These are phyloP conservation scores for Fusarium sp. DNA, from an alignment of 2,329 filamentous ascomycete genomes.

Conservation along the genomic window DNA sequence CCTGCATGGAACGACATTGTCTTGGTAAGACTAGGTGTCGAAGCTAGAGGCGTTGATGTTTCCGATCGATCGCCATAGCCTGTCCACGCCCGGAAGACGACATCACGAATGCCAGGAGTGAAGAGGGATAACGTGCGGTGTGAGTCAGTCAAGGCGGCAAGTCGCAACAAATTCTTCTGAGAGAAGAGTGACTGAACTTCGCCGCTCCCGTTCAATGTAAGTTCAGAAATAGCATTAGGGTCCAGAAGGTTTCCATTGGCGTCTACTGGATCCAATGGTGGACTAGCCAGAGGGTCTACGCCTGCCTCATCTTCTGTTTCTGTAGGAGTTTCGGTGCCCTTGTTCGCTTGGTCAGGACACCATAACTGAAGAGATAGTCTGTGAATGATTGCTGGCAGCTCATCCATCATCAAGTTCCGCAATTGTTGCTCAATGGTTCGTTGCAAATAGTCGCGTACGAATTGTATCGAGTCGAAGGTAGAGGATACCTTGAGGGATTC, in stretches of 20 bases:
- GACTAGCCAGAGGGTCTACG: conserved; percentile 83
- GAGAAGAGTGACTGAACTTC: conserved; percentile 93
- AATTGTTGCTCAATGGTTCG: conserved; percentile 95
- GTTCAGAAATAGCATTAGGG: conserved; percentile 76
- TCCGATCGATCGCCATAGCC: conserved; percentile 79
- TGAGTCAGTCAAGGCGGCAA: conserved; percentile 86
- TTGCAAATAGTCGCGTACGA: conserved; percentile 96
- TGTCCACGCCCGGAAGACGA: conserved; percentile 93
- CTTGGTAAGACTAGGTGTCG: conserved; percentile 67
- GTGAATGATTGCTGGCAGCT: conserved; percentile 95
- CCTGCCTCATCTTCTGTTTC: conserved; percentile 67
- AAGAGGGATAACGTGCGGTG: conserved; percentile 92
- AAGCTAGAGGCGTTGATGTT: conserved; percentile 58
- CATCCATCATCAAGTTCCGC: conserved; percentile 95
- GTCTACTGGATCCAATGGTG: conserved; percentile 85
- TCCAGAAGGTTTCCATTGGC: conserved; percentile 81
- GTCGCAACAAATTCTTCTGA: conserved; percentile 88
- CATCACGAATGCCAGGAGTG: conserved; percentile 89
- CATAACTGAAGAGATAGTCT: conserved; percentile 87
- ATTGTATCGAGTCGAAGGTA: conserved; percentile 98
- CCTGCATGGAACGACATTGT: conserved; percentile 71
- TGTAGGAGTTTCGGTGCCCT: conserved; percentile 61
- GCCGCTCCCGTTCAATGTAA: conserved; percentile 81
- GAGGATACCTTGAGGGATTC: conserved; percentile 98
- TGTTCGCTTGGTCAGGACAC: conserved; percentile 80